phyloP scores from a whole-genome alignment of 441 rosid species.

The Jatropha multifida region DNA sequence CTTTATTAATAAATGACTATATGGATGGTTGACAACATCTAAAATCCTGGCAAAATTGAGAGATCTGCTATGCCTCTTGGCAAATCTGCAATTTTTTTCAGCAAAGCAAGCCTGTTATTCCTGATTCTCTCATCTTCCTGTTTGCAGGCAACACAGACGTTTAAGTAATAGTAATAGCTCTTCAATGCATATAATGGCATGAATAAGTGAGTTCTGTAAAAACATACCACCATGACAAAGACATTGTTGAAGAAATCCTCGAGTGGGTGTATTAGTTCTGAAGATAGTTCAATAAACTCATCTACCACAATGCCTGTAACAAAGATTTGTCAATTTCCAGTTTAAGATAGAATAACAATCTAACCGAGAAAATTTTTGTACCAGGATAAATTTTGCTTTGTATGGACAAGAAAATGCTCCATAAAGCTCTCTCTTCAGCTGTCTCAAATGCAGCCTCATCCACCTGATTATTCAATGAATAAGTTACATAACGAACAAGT shows the following conservation, averaged over 20 bases:
- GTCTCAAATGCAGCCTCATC: constrained; percentile 78
- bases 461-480: constrained; percentile 44
- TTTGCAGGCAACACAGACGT: constrained; percentile 5
- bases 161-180: neutral
- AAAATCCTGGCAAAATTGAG: constrained; percentile 86
- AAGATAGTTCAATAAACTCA: constrained; percentile 72
- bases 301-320: constrained; percentile 65
- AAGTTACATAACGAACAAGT: no score
- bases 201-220: constrained; percentile 14
- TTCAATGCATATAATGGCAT: neutral
- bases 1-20: no score
- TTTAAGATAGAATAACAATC: neutral
- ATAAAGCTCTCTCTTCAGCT: constrained; percentile 68
- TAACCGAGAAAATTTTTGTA: constrained; percentile 25
- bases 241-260: constrained; percentile 89
- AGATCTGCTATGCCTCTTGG: constrained; percentile 81
- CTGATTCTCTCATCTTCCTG: constrained; percentile 84
- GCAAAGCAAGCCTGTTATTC: constrained; percentile 80
- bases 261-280: constrained; percentile 64
- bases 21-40: constrained; percentile 19
- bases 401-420: constrained; percentile 57
- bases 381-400: constrained; percentile 64
- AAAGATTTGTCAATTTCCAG: constrained; percentile 1
- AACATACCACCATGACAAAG: constrained; percentile 97
- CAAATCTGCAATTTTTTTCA: constrained; percentile 71